A percentile compares a stretch with the other conserved stretches of the same genome.
These are phyloP conservation scores for Rhodotorula sp. DNA, from an alignment of 1,284 basidiomycete genomes.

Conservation along the genomic window DNA sequence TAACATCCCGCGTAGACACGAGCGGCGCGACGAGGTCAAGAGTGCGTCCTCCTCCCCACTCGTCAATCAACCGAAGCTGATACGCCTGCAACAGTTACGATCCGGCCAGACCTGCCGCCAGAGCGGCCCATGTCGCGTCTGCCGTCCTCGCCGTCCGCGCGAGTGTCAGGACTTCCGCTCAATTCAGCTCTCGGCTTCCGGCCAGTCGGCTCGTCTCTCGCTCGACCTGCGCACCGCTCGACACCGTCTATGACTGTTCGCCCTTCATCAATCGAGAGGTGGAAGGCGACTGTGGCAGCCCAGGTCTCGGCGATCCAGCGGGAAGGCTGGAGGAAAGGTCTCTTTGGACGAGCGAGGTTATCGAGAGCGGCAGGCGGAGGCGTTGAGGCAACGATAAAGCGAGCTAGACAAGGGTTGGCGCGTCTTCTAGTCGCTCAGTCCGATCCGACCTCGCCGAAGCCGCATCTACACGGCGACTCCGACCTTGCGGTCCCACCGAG, in stretches of 20 bases:
- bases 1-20: neutral
- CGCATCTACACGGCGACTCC: conserved; percentile 4
- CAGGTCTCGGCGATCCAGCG: conserved; percentile 4
- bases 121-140: neutral
- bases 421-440: conserved; percentile 5
- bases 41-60: neutral
- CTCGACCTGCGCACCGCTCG: neutral
- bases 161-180: neutral
- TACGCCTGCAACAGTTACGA: neutral
- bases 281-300: neutral
- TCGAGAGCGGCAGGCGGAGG: neutral
- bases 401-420: neutral
- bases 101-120: neutral
- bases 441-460: neutral
- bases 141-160: too few species aligned
- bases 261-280: neutral
- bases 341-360: neutral
- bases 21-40: neutral
- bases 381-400: neutral
- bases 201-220: neutral
- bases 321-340: neutral
- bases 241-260: neutral
- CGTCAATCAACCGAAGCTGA: neutral
- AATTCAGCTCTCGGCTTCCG: neutral
- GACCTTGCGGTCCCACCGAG: neutral